Base-by-base conservation (phyloP, 306 rosid species). In the Myrica gale region DNA sequence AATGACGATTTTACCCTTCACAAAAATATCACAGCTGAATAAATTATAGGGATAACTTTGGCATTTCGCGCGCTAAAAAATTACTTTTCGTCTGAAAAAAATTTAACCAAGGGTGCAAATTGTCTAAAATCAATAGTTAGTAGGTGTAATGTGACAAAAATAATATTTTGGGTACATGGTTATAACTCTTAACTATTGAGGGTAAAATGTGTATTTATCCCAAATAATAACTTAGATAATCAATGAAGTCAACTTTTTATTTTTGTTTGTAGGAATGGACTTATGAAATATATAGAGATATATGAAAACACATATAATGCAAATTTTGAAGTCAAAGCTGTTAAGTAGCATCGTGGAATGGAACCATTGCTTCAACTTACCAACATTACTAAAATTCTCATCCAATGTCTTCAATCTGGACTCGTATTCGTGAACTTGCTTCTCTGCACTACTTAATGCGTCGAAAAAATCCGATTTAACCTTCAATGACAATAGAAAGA, bases 391-490 rank as follows among this genome's bases (percentile, higher is more conserved):
- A 76, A 90, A 84, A 66, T 84, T 90, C 52, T 81, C 85, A 74
- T 83, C 85, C 54, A 92, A 53, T 2, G 80, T 53, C 56, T 85
- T 90, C 39, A 84, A 76, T 76, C 80, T 86, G 17, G 90, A 88
- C 71, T 90, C 81, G 82, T 83, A 92, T 66, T 90, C 96, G 73
- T 77, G 80, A 78, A 83, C 91, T 87, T 92, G 89, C 82, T 82
- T 87, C 88, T 95, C 98, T 55, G 97, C 89, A 73, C 52, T 84
- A 82, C 81, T 89, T 71, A 95, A 88, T 58, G 97, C 96, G 37
- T 90, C 98, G 26, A 95, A 39, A 78, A 90, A 92, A 52, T 95
- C 98, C 15, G 97, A 50, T 80, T 95, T 95, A 8, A 91, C 98
- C 97, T 91, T 82, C 69, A 23, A 46, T 15, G 41, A 52, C 4